Evolutionary conservation across 23 red algal species (phyloP).

Genomic region (Gracilaria caudata): DNA sequence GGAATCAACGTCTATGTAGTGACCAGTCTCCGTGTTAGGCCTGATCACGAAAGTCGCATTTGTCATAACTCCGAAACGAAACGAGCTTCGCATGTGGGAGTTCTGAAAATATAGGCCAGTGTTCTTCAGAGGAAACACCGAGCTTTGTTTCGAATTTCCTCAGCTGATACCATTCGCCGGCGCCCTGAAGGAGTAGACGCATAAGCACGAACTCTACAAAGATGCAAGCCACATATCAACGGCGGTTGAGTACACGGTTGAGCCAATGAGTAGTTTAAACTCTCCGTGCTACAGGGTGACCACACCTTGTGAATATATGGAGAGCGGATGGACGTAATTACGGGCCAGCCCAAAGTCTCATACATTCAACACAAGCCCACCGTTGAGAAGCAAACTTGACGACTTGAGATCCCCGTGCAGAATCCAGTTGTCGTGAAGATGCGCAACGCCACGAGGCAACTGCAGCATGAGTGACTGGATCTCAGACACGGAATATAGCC

Average conservation of each 20-base stretch:
- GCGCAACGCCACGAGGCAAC: conserved; percentile 63
- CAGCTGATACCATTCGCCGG: conserved; percentile 70
- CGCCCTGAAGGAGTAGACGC: conserved; percentile 57
- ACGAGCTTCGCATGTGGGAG: conserved; percentile 70
- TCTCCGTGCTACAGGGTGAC: conserved; percentile 85
- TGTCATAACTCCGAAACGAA: conserved; percentile 42
- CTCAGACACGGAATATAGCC: conserved; percentile 69
- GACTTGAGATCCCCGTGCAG: conserved; percentile 87
- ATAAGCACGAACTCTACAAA: conserved; percentile 78
- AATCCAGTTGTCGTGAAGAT: conserved; percentile 83
- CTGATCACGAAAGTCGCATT: not conserved
- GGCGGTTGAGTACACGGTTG: conserved; percentile 63
- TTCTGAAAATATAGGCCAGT: conserved; percentile 60
- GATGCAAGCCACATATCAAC: conserved; percentile 94
- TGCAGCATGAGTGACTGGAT: conserved; percentile 74
- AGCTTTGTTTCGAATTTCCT: conserved; percentile 44
- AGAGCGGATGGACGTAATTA: conserved; percentile 69
- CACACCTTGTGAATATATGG: conserved; percentile 71
- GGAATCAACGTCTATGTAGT: conserved; percentile 42
- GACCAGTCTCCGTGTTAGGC: conserved; percentile 8
- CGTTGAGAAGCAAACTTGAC: conserved; percentile 70
- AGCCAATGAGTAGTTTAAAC: conserved; percentile 79
- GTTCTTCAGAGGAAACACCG: conserved; percentile 75
- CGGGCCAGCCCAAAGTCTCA: conserved; percentile 87
- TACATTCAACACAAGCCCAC: conserved; percentile 71